Conservation (phyloP, 257 asterid genomes). For the Capsicum chinense region DNA sequence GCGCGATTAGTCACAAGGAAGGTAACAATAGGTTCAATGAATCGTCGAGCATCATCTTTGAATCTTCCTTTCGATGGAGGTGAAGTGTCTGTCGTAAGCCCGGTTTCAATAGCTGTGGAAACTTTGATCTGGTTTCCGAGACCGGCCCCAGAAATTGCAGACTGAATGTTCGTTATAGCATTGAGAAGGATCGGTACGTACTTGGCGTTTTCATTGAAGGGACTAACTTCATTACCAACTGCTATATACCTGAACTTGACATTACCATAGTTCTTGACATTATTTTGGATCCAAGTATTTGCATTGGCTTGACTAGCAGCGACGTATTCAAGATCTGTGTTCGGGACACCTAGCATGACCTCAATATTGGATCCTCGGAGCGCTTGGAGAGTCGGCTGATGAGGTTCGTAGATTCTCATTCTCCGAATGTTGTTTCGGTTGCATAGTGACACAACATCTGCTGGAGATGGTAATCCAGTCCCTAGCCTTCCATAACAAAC, state of each 20-base stretch:
- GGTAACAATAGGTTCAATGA: conserved; percentile 37
- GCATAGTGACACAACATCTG: conserved; percentile 40
- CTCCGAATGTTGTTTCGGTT: conserved; percentile 41
- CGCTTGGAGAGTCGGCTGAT: conserved; percentile 41
- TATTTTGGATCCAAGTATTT: conserved; percentile 57
- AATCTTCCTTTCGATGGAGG: conserved; percentile 42
- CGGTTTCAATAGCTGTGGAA: conserved; percentile 48
- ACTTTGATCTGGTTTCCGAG: conserved; percentile 42
- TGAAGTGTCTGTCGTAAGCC: conserved; percentile 32
- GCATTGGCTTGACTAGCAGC: conserved; percentile 60
- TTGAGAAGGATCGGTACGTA: conserved; percentile 41
- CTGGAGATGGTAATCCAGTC: conserved; percentile 35
- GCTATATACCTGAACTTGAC: conserved; percentile 55
- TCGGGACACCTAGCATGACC: conserved; percentile 45
- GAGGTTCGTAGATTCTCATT: conserved; percentile 46
- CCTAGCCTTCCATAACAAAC: conserved; percentile 46
- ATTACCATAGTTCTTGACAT: conserved; percentile 47
- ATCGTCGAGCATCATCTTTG: conserved; percentile 27
- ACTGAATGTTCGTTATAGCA: conserved; percentile 42
- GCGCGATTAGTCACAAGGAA: conserved; percentile 32
- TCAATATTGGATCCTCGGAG: conserved; percentile 45
- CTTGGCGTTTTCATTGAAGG: conserved; percentile 38
- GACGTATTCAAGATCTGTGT: conserved; percentile 36
- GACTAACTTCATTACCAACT: conserved; percentile 63
- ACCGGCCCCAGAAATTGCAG: conserved; percentile 36